Evolutionary conservation across 257 asterid species (phyloP).

Genomic region (Galeopsis tetrahit): DNA sequence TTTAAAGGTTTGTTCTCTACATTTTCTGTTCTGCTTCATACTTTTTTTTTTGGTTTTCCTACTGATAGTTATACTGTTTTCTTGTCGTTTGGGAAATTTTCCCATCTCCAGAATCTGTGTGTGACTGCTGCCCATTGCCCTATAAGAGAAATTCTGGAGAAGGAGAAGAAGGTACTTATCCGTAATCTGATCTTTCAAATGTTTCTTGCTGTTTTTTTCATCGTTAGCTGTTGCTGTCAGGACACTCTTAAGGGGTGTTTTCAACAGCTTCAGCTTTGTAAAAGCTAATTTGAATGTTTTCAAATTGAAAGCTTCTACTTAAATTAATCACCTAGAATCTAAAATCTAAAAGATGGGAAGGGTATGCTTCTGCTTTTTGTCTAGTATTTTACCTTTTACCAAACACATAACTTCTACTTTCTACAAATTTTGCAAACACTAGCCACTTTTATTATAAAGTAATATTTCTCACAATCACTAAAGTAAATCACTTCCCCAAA

Average conservation of each 20-base stretch:
- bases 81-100: slow-evolving; percentile 19
- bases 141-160: slow-evolving; percentile 68
- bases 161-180: slow-evolving; percentile 57
- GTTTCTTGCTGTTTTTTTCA: neutral
- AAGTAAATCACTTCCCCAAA: no score
- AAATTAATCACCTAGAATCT: no score
- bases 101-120: slow-evolving; percentile 60
- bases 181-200: neutral
- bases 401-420: no score
- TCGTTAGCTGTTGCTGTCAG: slow-evolving; percentile 7
- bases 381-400: no score
- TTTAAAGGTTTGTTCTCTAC: slow-evolving; percentile 70
- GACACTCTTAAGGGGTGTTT: neutral
- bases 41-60: neutral
- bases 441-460: no score
- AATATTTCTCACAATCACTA: no score
- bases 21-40: neutral
- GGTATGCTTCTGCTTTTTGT: no score
- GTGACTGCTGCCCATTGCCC: slow-evolving; percentile 80
- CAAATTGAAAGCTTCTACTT: no score
- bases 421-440: no score
- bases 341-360: no score
- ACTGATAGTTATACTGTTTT: neutral
- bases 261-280: no score
- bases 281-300: no score